Conservation (phyloP, 768 basidiomycete species). For the Hericium coralloides region DNA sequence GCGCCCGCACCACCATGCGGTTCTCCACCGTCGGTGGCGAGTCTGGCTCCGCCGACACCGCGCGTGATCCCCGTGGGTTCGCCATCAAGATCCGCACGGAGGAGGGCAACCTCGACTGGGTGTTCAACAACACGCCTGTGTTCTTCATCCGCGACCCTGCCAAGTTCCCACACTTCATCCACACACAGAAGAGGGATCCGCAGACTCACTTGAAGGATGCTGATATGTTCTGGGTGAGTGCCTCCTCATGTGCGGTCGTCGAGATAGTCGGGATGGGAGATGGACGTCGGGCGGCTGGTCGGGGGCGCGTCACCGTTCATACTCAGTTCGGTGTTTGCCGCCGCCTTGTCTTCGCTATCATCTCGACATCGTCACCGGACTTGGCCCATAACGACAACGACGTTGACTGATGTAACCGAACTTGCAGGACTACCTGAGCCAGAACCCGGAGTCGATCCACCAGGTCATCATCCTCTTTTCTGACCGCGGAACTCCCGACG, state of each 20-base stretch:
- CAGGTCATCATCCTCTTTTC: slow-evolving; percentile 87
- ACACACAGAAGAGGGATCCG: slow-evolving; percentile 88
- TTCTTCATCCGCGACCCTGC: slow-evolving; percentile 85
- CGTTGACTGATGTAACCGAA: not conserved
- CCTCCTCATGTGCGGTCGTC: not conserved
- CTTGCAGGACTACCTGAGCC: slow-evolving; percentile 73
- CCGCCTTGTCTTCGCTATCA: not conserved
- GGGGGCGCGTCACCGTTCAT: no score
- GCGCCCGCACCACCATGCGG: slow-evolving; percentile 68
- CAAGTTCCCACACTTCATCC: slow-evolving; percentile 92
- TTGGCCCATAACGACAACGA: not conserved
- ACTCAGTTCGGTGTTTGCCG: no score
- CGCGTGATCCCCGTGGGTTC: slow-evolving; percentile 91
- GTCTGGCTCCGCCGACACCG: slow-evolving; percentile 82
- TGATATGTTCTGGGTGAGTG: slow-evolving; percentile 73
- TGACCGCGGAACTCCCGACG: slow-evolving; percentile 92
- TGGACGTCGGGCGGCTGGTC: no score
- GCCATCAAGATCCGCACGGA: slow-evolving; percentile 84
- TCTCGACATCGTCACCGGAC: no score
- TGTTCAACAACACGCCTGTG: slow-evolving; percentile 87
- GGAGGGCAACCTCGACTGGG: slow-evolving; percentile 89
- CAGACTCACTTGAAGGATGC: slow-evolving; percentile 87
- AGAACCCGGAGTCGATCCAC: slow-evolving; percentile 85
- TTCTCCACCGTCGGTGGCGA: slow-evolving; percentile 95
- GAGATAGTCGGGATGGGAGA: not conserved